Evolutionary conservation across 2,329 filamentous ascomycete genomes (phyloP).

Genomic region (Fusarium sp.): DNA sequence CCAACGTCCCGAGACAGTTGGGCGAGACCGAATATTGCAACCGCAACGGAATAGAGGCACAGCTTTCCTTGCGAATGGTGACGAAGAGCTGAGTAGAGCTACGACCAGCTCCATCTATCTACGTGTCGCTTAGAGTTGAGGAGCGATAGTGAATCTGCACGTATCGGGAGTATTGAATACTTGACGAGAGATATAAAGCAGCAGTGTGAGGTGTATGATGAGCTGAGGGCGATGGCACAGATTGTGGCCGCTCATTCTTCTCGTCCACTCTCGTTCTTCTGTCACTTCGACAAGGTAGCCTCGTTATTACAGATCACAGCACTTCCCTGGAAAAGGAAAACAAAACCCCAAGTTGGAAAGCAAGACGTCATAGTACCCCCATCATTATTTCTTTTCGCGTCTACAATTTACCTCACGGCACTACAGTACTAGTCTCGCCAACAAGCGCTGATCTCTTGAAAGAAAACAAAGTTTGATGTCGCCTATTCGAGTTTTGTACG

Average conservation of each 20-base stretch:
- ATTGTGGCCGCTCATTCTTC: conserved; percentile 20
- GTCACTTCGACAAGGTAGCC: conserved; percentile 28
- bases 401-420: conserved; percentile 12
- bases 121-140: conserved; percentile 42
- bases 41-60: conserved; percentile 27
- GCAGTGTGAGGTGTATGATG: conserved; percentile 28
- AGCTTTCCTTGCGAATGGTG: conserved; percentile 25
- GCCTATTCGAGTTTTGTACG: conserved; percentile 24
- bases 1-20: conserved; percentile 38
- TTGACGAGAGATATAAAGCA: conserved; percentile 42
- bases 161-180: conserved; percentile 39
- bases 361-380: conserved; percentile 31
- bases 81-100: conserved; percentile 22
- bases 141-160: conserved; percentile 28
- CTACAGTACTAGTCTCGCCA: conserved; percentile 4
- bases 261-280: conserved; percentile 17
- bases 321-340: conserved; percentile 24
- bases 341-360: background rate
- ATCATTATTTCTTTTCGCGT: background rate
- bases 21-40: conserved; percentile 34
- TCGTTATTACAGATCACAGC: conserved; percentile 19
- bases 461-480: conserved; percentile 27
- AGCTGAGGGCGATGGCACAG: conserved; percentile 31
- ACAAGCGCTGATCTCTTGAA: conserved; percentile 29
- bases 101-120: conserved; percentile 37